Base-by-base conservation (phyloP, 768 basidiomycete genomes). In the Auricularia cornea region DNA sequence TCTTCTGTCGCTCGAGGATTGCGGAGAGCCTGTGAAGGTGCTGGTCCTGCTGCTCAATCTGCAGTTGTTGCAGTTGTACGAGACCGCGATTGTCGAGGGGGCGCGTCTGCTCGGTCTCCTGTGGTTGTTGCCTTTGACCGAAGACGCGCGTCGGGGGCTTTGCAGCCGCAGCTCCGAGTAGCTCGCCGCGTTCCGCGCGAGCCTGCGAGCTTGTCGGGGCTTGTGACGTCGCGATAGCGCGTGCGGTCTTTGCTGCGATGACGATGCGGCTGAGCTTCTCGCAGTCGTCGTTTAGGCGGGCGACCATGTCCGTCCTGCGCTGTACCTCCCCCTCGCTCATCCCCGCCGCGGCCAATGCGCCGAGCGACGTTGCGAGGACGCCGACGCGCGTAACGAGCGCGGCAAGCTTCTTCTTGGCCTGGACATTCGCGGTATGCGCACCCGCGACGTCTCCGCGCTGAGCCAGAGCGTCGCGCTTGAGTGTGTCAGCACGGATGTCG, bases 291-390 rank as follows among this genome's bases (percentile, higher is more conserved):
- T 90, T 89, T 68, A 98, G 77, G 64, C 88, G 81, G 62, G 87
- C 89, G 60, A 94, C 86, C 87, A 97, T 87, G 70, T 94, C 95
- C 65, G 88, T 88, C 66, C 96, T 80, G 62, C 96, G 79, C 75
- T 89, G 87, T 69, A 93, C 78, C 79, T 98, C 96, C n/a, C 96
- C 96, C 73, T 93, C 86, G 67, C 84, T 88, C 82, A 98, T 83
- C 40, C 90, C 92, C 48, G 78, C 77, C 72, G 84, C 73, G 8
- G 79, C 89, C 40, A 92, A 79, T 44, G 78, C 81, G 68, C 83
- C 79, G 68, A 95, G 76, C 11, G 87, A 92, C 67, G 80, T 79
- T 23, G 85, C 89, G 16, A 98, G 80, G 2, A 73, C 79, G 3
- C 86, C 85, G 26, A 95, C 81, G n/a, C 93, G 81, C 33, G 83